A percentile compares a stretch with the other conserved stretches of the same genome.
Conservation (phyloP, 176 grass and related monocot species). For the Carex parvula region DNA sequence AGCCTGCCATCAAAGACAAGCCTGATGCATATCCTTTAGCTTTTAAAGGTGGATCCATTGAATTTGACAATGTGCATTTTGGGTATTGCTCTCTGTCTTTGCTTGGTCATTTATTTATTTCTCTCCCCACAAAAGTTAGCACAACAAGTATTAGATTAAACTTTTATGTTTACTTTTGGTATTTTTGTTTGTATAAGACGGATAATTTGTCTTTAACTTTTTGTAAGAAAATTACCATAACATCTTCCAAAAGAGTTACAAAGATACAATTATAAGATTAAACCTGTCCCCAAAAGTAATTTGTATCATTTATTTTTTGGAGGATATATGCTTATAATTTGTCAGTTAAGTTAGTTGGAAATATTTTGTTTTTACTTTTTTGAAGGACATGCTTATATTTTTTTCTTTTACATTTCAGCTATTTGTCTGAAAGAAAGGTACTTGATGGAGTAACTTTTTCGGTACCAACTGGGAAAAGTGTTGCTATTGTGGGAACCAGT, state of each 20-base stretch:
- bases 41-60: constrained; percentile 80
- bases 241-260: neutral
- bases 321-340: neutral
- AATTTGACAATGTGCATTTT: constrained; percentile 91
- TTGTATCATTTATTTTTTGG: neutral
- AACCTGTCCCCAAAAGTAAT: neutral
- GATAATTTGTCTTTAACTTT: neutral
- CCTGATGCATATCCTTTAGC: constrained; percentile 64
- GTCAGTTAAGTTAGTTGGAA: neutral
- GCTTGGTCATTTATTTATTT: constrained; percentile 8
- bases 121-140: neutral
- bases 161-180: neutral
- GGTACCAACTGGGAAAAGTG: constrained; percentile 79
- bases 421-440: constrained; percentile 84
- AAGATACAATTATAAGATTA: neutral
- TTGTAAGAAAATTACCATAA: neutral
- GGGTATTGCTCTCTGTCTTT: constrained; percentile 50
- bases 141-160: neutral
- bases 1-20: constrained; percentile 75
- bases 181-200: neutral
- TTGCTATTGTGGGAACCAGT: constrained; percentile 95
- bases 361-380: neutral
- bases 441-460: constrained; percentile 77
- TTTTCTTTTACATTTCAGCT: constrained; percentile 52
- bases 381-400: neutral